phyloP scores from a whole-genome alignment of 2,329 filamentous ascomycete genomes.

The Alternaria alternata region DNA sequence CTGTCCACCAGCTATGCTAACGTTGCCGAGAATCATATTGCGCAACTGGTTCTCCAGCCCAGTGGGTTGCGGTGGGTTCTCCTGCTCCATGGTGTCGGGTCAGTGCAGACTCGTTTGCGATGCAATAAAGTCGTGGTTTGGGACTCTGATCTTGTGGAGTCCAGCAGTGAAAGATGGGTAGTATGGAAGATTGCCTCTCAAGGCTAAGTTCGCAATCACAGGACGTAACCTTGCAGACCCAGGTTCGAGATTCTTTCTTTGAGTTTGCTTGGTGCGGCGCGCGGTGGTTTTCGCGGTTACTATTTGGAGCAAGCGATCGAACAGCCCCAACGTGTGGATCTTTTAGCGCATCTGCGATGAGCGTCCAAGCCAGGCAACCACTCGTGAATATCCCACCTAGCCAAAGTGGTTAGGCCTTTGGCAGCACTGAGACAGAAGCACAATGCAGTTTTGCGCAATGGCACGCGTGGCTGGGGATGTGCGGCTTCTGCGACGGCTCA shows the following conservation, averaged over 20 bases:
- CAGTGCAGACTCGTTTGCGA: neutral
- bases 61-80: conserved; percentile 13
- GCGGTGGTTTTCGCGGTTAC: neutral
- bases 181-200: neutral
- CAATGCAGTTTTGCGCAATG: neutral
- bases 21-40: conserved; percentile 66
- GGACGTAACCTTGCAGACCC: neutral
- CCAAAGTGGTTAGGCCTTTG: neutral
- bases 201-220: neutral
- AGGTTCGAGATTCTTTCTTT: neutral
- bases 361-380: neutral
- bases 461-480: neutral
- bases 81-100: conserved; percentile 29
- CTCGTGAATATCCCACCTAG: neutral
- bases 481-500: neutral
- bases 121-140: neutral
- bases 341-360: neutral
- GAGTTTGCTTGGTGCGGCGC: conserved; percentile 1
- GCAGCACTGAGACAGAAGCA: neutral
- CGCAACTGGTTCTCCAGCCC: conserved; percentile 64
- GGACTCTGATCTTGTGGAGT: neutral
- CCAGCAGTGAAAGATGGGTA: neutral
- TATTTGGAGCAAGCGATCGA: neutral
- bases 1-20: conserved; percentile 37
- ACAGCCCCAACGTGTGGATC: neutral